Base-by-base conservation (phyloP, 2,329 filamentous ascomycete species). In the Aschersonia sp. region DNA sequence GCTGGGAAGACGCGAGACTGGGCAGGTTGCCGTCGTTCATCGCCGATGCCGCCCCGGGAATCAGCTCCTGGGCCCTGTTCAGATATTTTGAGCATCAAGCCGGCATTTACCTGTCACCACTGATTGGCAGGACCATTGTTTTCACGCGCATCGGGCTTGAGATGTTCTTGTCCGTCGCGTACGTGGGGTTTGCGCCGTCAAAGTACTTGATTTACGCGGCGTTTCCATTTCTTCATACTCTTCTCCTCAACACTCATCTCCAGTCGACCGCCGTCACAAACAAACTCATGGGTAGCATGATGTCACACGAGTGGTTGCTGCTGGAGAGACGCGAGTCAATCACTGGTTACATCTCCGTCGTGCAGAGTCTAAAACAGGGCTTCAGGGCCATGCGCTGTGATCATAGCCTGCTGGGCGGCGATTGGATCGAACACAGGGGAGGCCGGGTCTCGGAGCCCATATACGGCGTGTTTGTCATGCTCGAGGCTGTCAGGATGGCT, bases 381-480 rank as follows among this genome's bases (percentile, higher is more conserved):
- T 95, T 86, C 64, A 77, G 88, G 2, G 79, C 89, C 12, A 77
- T 98, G 73, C 79, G 92, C 50, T 95, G 88, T 62, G 92, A 97
- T 58, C 92, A 98, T 63, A 95, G 88, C 58, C 72, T 98, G 32
- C 74, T 98, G 1, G 92, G 92, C 41, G 92, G 92, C 37, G 85
- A 95, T 64, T 98, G 90, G 90, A 74, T 83, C 10, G 71, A 71
- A 41, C 68, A 66, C 54, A 64, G 57, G 63, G 81, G 61, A 50
- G 71, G 66, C 45, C 67, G 59, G 51, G 74, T 87, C 14, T 77
- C 79, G 9, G 92, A 98, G 64, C 87, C 90, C 0, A 87, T 98
- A 48, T 98, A 97, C 60, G 83, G 87, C 8, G 84, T 97, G n/a
- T 98, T 98, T 62, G 83, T 87, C 30, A 94, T 95, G 74, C 77